phyloP scores from a whole-genome alignment of 305 asterid genomes.

The Solanum hybrid region DNA sequence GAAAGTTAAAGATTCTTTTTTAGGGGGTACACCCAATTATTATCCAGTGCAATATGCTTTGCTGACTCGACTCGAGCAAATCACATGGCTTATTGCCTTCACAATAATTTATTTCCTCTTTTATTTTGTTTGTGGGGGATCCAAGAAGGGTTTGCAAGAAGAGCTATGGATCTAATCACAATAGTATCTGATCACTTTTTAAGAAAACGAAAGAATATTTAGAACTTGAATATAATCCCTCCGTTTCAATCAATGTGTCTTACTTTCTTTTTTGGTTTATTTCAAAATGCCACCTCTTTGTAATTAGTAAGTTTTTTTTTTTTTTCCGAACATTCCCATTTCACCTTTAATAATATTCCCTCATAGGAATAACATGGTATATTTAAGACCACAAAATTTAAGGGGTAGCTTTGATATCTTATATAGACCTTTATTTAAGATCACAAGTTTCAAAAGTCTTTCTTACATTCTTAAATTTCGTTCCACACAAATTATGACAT shows the following conservation, averaged over 20 bases:
- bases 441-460: background rate
- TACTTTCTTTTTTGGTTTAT: background rate
- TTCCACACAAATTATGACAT: background rate
- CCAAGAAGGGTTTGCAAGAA: background rate
- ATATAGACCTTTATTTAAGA: background rate
- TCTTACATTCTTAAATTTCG: background rate
- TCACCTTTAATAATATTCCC: background rate
- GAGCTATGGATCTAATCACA: background rate
- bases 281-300: background rate
- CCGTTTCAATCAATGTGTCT: background rate
- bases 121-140: background rate
- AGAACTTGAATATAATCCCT: background rate
- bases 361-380: background rate
- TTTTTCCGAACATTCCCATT: background rate
- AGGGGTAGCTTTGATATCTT: background rate
- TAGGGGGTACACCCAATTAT: background rate
- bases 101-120: background rate
- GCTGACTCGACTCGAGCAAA: background rate
- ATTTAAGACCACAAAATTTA: background rate
- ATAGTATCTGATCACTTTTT: background rate
- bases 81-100: background rate
- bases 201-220: background rate
- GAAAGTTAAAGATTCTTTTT: background rate
- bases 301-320: background rate
- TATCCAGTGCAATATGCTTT: slow-evolving; percentile 2